Evolutionary conservation across 2,329 filamentous ascomycete genomes (phyloP).

Genomic region (Xylaria arbuscula): DNA sequence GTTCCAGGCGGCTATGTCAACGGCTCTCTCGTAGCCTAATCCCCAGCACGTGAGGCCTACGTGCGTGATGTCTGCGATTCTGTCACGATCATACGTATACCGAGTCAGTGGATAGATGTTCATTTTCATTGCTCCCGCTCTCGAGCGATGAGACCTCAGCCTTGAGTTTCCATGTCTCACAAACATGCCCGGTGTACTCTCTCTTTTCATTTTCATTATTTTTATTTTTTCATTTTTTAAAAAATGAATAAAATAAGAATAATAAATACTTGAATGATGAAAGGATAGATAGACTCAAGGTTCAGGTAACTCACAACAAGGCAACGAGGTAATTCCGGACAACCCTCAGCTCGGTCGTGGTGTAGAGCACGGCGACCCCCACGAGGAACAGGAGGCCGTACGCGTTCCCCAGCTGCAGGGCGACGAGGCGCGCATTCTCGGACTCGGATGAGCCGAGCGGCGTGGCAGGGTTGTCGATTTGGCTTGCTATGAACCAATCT

Average conservation of each 20-base stretch:
- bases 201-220: too few relatives aligned
- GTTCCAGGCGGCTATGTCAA: slow-evolving; percentile 72
- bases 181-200: too few relatives aligned
- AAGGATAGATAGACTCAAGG: not conserved
- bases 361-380: slow-evolving; percentile 71
- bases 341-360: slow-evolving; percentile 72
- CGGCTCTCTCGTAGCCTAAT: slow-evolving; percentile 65
- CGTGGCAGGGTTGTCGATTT: slow-evolving; percentile 61
- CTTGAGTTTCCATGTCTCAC: too few relatives aligned
- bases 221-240: too few relatives aligned
- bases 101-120: slow-evolving; percentile 4
- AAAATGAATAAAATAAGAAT: too few relatives aligned
- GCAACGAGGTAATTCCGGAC: slow-evolving; percentile 75
- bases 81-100: slow-evolving; percentile 8
- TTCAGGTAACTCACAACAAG: slow-evolving; percentile 58
- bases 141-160: not conserved
- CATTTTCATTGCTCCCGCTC: not conserved
- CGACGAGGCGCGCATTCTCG: slow-evolving; percentile 65
- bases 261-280: not conserved
- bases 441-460: slow-evolving; percentile 52
- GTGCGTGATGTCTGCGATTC: slow-evolving; percentile 74
- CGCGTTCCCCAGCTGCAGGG: slow-evolving; percentile 75
- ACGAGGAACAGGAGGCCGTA: slow-evolving; percentile 74
- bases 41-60: slow-evolving; percentile 69
- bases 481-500: slow-evolving; percentile 72